phyloP scores from a whole-genome alignment of 371 early-diverging fungal species.

The Apophysomyces sp. region DNA sequence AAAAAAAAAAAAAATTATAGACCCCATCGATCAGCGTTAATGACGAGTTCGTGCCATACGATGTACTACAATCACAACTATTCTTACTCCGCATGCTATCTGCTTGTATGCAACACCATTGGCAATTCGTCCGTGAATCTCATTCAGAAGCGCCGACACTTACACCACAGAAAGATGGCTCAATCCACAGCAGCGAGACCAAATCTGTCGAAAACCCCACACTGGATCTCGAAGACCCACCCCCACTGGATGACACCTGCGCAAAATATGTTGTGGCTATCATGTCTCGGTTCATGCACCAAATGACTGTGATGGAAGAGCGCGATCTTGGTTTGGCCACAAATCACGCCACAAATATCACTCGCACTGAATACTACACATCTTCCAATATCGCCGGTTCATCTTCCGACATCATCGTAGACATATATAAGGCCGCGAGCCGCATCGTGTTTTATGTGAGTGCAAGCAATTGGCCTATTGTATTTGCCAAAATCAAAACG shows the following conservation, averaged over 20 bases:
- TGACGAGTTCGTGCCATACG: conserved; percentile 58
- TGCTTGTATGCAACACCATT: conserved; percentile 73
- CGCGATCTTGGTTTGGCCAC: conserved; percentile 30
- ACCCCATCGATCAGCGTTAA: conserved; percentile 34
- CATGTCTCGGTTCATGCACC: conserved; percentile 67
- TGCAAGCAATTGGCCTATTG: conserved; percentile 79
- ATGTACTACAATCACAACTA: conserved; percentile 72
- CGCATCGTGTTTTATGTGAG: conserved; percentile 76
- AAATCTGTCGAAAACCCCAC: conserved; percentile 26
- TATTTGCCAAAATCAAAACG: conserved; percentile 67
- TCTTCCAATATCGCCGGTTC: conserved; percentile 24
- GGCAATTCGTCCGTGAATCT: conserved; percentile 62
- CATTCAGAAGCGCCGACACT: neutral
- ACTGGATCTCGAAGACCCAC: conserved; percentile 63
- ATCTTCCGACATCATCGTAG: conserved; percentile 55
- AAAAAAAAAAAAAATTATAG: neutral
- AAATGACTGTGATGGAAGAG: conserved; percentile 44
- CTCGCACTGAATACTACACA: conserved; percentile 45
- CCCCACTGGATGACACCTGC: conserved; percentile 71
- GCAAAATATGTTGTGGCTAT: conserved; percentile 66
- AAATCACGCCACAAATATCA: conserved; percentile 50
- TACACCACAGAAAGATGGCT: conserved; percentile 21
- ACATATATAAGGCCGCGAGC: conserved; percentile 71
- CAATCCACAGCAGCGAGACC: conserved; percentile 13
- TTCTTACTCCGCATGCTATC: conserved; percentile 71